Evolutionary conservation across 345 rosid genomes (phyloP).

Genomic region (Eutrema japonicum): DNA sequence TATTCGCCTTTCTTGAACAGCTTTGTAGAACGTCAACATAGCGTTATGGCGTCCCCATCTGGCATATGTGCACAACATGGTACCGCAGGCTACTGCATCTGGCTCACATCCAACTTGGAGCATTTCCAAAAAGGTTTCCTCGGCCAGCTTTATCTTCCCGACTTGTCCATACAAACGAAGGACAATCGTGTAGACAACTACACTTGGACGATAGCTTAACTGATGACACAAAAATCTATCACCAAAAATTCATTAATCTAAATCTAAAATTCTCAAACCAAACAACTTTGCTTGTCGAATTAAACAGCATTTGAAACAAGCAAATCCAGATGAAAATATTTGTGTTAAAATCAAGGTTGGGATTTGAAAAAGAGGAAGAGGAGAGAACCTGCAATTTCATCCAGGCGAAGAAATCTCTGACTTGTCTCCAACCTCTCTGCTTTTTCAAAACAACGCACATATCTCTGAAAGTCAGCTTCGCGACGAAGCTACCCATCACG

Average conservation of each 20-base stretch:
- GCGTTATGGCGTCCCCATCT: constrained; percentile 91
- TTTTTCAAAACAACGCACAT: constrained; percentile 94
- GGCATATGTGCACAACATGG: constrained; percentile 90
- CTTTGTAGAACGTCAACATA: constrained; percentile 77
- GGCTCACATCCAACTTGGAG: constrained; percentile 90
- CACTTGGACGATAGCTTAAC: constrained; percentile 81
- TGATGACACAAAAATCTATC: constrained; percentile 62
- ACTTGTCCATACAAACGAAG: constrained; percentile 82
- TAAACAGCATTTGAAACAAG: not conserved
- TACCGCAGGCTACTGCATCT: constrained; percentile 92
- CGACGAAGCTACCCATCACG: constrained; percentile 80
- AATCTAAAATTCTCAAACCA: not conserved
- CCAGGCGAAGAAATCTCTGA: constrained; percentile 79
- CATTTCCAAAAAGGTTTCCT: constrained; percentile 88
- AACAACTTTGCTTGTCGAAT: not conserved
- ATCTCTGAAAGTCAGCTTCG: constrained; percentile 75
- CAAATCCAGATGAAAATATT: too few relatives aligned
- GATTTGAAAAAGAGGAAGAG: not conserved
- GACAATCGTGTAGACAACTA: constrained; percentile 72
- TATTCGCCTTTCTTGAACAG: constrained; percentile 68
- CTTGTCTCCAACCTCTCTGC: constrained; percentile 87
- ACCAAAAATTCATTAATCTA: constrained; percentile 40
- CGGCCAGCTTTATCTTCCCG: constrained; percentile 88
- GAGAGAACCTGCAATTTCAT: constrained; percentile 82
- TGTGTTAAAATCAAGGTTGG: not conserved